Conservation (phyloP, 2,329 filamentous ascomycete species). For the Diaporthe humulicola region DNA sequence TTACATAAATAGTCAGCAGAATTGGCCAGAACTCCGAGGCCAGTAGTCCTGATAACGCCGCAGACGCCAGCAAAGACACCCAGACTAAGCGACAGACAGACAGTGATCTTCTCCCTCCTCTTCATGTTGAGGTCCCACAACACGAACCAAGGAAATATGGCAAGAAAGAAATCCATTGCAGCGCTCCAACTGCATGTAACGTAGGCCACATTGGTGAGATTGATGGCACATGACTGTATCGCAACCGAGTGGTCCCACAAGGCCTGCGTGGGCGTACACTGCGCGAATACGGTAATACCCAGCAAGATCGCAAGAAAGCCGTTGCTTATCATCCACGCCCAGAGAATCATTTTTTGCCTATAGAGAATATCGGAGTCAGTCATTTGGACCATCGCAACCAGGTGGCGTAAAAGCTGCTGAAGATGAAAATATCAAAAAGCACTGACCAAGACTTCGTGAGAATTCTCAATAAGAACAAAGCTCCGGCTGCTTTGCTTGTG, state of each 20-base stretch:
- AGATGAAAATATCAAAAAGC: background rate
- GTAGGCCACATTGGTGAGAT: conserved; percentile 19
- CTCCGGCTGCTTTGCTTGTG: conserved; percentile 18
- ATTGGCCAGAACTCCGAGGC: conserved; percentile 8
- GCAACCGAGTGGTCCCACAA: conserved; percentile 8
- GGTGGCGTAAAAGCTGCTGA: too few relatives aligned
- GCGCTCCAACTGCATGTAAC: conserved; percentile 27
- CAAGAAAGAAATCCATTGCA: conserved; percentile 31
- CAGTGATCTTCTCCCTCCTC: conserved; percentile 25
- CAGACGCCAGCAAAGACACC: conserved; percentile 26
- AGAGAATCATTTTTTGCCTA: conserved; percentile 21
- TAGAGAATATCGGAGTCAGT: background rate
- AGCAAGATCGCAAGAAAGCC: conserved; percentile 16
- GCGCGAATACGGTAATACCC: background rate
- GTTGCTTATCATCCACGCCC: conserved; percentile 24
- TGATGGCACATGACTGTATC: conserved; percentile 15
- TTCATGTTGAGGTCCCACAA: conserved; percentile 31
- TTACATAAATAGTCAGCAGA: conserved; percentile 26
- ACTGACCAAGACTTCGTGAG: conserved; percentile 16
- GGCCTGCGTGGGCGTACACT: conserved; percentile 15
- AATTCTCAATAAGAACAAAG: conserved; percentile 9
- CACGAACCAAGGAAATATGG: conserved; percentile 24
- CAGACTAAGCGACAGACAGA: conserved; percentile 16
- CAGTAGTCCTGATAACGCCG: conserved; percentile 26
- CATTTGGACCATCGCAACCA: background rate